Base-by-base conservation (phyloP, 192 early-diverging fungal genomes). In the Backusella luteola region DNA sequence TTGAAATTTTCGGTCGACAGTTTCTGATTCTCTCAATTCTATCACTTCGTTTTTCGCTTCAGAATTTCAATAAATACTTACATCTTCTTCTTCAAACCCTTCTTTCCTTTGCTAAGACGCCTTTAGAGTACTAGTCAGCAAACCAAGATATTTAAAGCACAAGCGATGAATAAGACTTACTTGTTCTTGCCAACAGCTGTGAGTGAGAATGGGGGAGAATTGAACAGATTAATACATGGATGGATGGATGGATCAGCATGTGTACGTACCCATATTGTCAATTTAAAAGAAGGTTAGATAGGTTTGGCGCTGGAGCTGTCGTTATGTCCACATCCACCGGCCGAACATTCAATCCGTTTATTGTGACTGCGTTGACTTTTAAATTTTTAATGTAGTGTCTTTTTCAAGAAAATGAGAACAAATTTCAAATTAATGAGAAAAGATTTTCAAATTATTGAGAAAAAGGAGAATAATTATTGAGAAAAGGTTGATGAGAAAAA, bases 81-180 rank as follows among this genome's bases (percentile, higher is more conserved):
- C 92, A 89, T 85, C 90, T 93, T 94, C 91, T 94, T 94, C 92
- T 94, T 94, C 83, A 94, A 84, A 82, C 93, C 93, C 87, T 94
- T 94, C 89, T 94, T 94, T 75, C 93, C 93, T 84, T 94, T 94
- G 67, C 89, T 91, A 80, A 94, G 87, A 78, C 93, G 90, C 91
- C 88, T 91, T 76, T 84, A 52, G 11, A 56, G 53, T 56, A 73
- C 14, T 17, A 73, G 46, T 21, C 4, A 67, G 49, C 66, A 74
- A 49, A 77, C 49, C 15, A 42, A 53, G 0, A 12, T 36, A 52
- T n/a, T 7, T n/a, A 69, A 69, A 9, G 34, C 23, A 63, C 5
- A 63, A 19, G 12, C 12, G 3, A 26, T 11, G 1, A 21, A 12
- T 26, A 14, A 29, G 12, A 86, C 85, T 75, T 81, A 89, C 88